A percentile compares a stretch with the other conserved stretches of the same genome.
Evolutionary conservation across 108 stramenopile genomes (phyloP).

Genomic region (Nannochloropsis granulata): DNA sequence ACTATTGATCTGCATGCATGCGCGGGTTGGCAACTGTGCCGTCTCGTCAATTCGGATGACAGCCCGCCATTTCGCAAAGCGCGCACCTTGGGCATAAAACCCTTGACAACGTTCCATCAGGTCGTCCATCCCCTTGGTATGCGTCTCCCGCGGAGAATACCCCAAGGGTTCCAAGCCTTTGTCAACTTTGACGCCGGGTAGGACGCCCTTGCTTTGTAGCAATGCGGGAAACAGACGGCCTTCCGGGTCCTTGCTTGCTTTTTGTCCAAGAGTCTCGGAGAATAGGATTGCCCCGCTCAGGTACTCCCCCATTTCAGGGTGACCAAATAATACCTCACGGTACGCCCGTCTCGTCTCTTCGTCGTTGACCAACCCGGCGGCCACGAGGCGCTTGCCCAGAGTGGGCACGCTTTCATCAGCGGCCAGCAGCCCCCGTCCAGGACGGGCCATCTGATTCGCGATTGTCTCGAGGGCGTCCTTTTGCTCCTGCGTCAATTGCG

Average conservation of each 20-base stretch:
- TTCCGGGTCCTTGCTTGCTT: not conserved
- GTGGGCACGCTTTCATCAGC: constrained; percentile 18
- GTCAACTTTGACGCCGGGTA: constrained; percentile 32
- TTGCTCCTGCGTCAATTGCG: constrained; percentile 2
- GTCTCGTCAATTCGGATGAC: constrained; percentile 28
- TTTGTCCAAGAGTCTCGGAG: constrained; percentile 28
- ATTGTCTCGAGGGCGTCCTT: constrained; percentile 13
- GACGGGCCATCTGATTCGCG: constrained; percentile 9
- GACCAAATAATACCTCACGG: constrained; percentile 20
- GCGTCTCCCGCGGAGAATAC: constrained; percentile 16
- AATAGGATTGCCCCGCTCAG: constrained; percentile 25
- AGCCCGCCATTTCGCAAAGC: constrained; percentile 36
- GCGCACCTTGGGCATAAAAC: constrained; percentile 27
- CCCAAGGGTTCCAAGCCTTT: constrained; percentile 18
- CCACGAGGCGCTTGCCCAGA: constrained; percentile 17
- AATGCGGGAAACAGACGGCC: constrained; percentile 15
- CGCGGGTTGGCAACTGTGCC: constrained; percentile 9
- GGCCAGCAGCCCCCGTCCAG: constrained; percentile 17
- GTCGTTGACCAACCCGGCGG: constrained; percentile 15
- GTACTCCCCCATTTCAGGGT: constrained; percentile 18
- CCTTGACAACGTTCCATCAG: constrained; percentile 17
- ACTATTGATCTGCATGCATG: constrained; percentile 19
- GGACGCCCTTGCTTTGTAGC: constrained; percentile 9
- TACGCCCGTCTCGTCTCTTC: constrained; percentile 13
- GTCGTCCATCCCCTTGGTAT: constrained; percentile 26